Base-by-base conservation (phyloP, 73 alveolate genomes). In the Paramecium biaurelia region DNA sequence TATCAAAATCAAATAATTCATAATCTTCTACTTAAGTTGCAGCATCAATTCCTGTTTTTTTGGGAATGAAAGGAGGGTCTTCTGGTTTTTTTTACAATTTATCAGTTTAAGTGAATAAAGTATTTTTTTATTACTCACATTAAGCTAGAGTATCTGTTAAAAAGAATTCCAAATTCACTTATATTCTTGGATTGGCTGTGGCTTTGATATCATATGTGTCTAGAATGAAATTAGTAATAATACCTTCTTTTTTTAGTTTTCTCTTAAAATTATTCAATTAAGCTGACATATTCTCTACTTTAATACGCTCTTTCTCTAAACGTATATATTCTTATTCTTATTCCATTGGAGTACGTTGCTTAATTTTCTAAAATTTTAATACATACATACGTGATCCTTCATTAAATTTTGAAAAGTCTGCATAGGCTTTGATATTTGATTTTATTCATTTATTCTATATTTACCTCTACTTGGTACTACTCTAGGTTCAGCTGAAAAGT, bases 21-120 rank as follows among this genome's bases (percentile, higher is more conserved):
- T 98, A 97, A 88, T 98, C 99, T 76, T 96, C 98, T 53, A 98
- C 96, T 93, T 98, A 96, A 7, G 99, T 98, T 49, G 95, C 95
- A 26, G 97, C 98, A 93, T 98, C 99, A 85, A 96, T 97, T 58
- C 99, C 99, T 74, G 99, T 98, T 94, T 98, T 98, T 92, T 97
- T 98, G 1, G 99, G 99, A 30, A 96, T 93, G 88, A 95, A 98
- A 15, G 93, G 92, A 34, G 99, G 99, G 8, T 97, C 94, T 70
- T 98, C 97, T n/a, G 99, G 99, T 76, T 94, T 94, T 35, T 96
- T 97, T 49, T 92, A 49, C 85, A 97, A 97, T 28, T 92, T 98
- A 92, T 98, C 99, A 86, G 99, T 98, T 94, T 98, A 97, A 14
- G 96, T 93, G 57, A 90, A 97, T 85, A 96, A 95, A 57, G 95